Evolutionary conservation across 768 basidiomycete genomes (phyloP).

Genomic region (Russula foetens): DNA sequence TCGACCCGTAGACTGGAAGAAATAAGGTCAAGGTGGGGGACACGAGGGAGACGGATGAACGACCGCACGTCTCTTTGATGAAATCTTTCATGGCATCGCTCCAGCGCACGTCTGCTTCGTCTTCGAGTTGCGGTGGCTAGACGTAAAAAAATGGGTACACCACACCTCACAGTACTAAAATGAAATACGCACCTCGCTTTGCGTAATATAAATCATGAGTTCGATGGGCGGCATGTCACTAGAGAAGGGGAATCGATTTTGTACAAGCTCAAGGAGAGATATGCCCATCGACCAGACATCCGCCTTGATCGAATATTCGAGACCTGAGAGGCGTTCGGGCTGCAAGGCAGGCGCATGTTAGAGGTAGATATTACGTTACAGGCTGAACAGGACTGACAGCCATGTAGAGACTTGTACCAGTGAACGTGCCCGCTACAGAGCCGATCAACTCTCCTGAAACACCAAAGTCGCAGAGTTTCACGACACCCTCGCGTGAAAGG

Average conservation of each 20-base stretch:
- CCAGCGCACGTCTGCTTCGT: conserved; percentile 62
- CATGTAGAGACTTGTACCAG: conserved; percentile 98
- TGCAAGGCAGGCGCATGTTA: conserved; percentile 27
- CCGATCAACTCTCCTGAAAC: conserved; percentile 94
- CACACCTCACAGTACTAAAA: conserved; percentile 17
- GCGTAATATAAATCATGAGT: conserved; percentile 82
- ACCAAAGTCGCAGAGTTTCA: conserved; percentile 94
- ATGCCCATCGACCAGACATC: conserved; percentile 99
- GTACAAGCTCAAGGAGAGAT: conserved; percentile 86
- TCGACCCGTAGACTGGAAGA: conserved; percentile 59
- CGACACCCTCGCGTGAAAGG: conserved; percentile 77
- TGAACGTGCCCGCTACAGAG: conserved; percentile 90
- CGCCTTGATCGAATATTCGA: conserved; percentile 87
- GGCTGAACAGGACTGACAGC: conserved; percentile 55
- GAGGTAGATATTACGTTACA: conserved; percentile 10
- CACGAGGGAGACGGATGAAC: conserved; percentile 7
- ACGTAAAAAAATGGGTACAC: conserved; percentile 17
- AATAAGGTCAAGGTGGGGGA: not conserved
- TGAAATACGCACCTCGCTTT: conserved; percentile 50
- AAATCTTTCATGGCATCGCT: conserved; percentile 87
- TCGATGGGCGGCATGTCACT: conserved; percentile 90
- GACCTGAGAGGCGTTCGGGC: conserved; percentile 93
- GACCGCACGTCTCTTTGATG: conserved; percentile 69
- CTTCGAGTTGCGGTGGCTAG: conserved; percentile 76
- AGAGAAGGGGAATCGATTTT: conserved; percentile 94